Percentiles rank a stretch among this genome's conserved stretches.
Conservation (phyloP, 108 stramenopile species). For the Mediolabrus comicus region DNA sequence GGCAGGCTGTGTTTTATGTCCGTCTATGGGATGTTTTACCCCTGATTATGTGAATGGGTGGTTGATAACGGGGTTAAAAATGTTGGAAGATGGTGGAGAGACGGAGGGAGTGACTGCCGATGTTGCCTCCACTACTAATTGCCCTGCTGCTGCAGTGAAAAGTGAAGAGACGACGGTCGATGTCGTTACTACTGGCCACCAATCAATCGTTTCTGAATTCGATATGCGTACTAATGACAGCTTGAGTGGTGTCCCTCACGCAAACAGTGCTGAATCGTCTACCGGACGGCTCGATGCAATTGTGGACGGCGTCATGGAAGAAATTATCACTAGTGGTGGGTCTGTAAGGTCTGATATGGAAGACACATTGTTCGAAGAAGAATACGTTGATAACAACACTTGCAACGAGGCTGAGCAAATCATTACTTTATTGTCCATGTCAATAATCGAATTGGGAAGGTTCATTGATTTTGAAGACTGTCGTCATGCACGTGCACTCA, state of each 20-base stretch:
- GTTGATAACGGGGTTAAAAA: slow-evolving; percentile 42
- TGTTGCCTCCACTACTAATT: background rate
- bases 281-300: background rate
- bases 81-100: slow-evolving; percentile 12
- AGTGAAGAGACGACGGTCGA: background rate
- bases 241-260: background rate
- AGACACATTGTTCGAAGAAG: slow-evolving; percentile 22
- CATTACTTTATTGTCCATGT: slow-evolving; percentile 51
- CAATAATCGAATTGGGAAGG: slow-evolving; percentile 60
- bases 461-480: slow-evolving; percentile 65
- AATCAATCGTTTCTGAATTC: background rate
- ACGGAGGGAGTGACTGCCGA: background rate
- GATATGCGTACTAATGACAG: background rate
- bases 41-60: slow-evolving; percentile 73
- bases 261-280: background rate
- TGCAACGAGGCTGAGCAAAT: slow-evolving; percentile 44
- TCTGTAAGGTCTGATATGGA: slow-evolving; percentile 34
- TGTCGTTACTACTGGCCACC: background rate
- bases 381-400: slow-evolving; percentile 2
- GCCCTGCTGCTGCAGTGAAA: background rate
- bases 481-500: slow-evolving; percentile 37
- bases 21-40: slow-evolving; percentile 70
- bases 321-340: slow-evolving; percentile 26
- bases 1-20: slow-evolving; percentile 55
- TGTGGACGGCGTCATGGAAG: slow-evolving; percentile 21